A percentile compares a stretch with the other conserved stretches of the same genome.
phyloP scores from a whole-genome alignment of 1,284 basidiomycete genomes.

The Athelia psychrophila region DNA sequence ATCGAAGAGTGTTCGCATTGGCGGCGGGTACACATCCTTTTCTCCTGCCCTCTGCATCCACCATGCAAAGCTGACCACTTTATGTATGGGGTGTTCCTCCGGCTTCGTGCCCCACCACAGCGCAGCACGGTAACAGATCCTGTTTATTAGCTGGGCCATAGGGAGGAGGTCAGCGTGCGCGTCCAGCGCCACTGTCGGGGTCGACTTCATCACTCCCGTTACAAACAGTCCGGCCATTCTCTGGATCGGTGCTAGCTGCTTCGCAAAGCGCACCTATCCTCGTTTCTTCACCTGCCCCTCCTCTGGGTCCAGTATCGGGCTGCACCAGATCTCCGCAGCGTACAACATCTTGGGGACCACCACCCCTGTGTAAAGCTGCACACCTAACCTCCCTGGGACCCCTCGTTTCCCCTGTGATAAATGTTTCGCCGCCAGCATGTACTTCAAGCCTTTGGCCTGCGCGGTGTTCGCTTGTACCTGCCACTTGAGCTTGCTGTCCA shows the following conservation, averaged over 20 bases:
- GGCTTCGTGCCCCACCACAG: slow-evolving; percentile 8
- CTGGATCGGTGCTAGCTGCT: slow-evolving; percentile 9
- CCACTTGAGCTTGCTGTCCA: too few relatives aligned
- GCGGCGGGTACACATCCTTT: not conserved
- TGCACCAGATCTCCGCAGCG: slow-evolving; percentile 20
- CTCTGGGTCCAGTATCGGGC: slow-evolving; percentile 2
- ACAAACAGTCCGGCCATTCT: slow-evolving; percentile 11
- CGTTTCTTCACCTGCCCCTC: too few relatives aligned
- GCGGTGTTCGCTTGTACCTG: too few relatives aligned
- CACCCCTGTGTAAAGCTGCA: slow-evolving; percentile 17
- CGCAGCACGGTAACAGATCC: slow-evolving; percentile 6
- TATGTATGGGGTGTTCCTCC: slow-evolving; percentile 4
- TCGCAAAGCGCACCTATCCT: not conserved
- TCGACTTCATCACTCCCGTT: slow-evolving; percentile 16
- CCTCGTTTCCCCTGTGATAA: too few relatives aligned
- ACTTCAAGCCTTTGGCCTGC: too few relatives aligned
- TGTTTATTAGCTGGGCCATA: slow-evolving; percentile 8
- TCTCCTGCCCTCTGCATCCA: not conserved
- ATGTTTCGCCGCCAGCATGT: too few relatives aligned
- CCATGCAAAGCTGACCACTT: not conserved
- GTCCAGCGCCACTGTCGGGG: slow-evolving; percentile 14
- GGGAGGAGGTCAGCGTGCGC: slow-evolving; percentile 15
- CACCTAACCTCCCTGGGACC: too few relatives aligned
- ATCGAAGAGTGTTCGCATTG: not conserved
- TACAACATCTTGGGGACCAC: slow-evolving; percentile 26